Conservation (phyloP, 805 yeast species). For the Lipomyces spencermartinsiae region DNA sequence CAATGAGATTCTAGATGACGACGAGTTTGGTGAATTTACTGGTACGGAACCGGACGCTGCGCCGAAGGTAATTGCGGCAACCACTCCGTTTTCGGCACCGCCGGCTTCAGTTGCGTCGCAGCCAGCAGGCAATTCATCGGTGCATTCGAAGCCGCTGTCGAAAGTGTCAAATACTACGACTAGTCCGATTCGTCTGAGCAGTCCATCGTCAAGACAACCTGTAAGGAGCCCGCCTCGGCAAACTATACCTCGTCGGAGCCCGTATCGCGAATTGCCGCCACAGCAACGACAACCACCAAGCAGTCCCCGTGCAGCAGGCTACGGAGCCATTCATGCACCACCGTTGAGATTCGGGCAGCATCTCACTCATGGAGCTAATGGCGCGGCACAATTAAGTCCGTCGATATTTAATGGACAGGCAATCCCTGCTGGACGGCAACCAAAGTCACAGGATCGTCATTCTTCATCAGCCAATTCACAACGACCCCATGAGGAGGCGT, state of each 20-base stretch:
- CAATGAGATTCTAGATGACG: constrained; percentile 8
- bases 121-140: not conserved
- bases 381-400: not conserved
- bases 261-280: not conserved
- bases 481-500: not conserved
- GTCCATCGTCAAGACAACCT: not conserved
- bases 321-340: not conserved
- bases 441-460: not conserved
- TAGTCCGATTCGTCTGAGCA: not conserved
- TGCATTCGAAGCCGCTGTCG: not conserved
- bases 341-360: constrained; percentile 9
- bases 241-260: not conserved
- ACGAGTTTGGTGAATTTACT: constrained; percentile 31
- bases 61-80: not conserved
- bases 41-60: constrained; percentile 2
- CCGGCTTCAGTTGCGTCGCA: not conserved
- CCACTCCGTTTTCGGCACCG: constrained; percentile 2
- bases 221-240: not conserved
- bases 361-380: not conserved
- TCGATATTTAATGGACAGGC: not conserved
- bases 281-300: not conserved
- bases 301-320: not conserved
- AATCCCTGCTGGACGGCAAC: not conserved
- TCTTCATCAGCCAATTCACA: not conserved
- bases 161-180: not conserved